Conservation (phyloP, 768 basidiomycete species). For the Pisolithus marmoratus region DNA sequence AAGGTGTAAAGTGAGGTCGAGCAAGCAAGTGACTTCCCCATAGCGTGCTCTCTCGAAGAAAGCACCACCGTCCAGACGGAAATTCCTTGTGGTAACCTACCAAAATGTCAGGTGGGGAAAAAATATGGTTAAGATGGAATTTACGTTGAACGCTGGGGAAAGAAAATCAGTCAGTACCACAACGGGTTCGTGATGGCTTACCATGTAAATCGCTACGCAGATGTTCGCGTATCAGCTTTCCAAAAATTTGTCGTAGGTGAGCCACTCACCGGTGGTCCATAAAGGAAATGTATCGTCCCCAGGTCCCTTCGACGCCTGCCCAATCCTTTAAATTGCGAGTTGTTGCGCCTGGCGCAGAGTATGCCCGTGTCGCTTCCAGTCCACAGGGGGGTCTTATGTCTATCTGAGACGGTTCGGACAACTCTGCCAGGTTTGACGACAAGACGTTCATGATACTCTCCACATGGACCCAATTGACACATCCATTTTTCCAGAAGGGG, state of each 20-base stretch:
- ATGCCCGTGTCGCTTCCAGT: slow-evolving; percentile 46
- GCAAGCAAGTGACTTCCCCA: slow-evolving; percentile 59
- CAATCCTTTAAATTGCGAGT: slow-evolving; percentile 43
- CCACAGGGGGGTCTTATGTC: slow-evolving; percentile 43
- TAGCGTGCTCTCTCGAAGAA: slow-evolving; percentile 52
- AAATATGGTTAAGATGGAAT: slow-evolving; percentile 3
- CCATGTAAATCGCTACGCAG: slow-evolving; percentile 19
- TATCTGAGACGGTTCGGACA: slow-evolving; percentile 27
- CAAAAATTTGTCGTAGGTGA: slow-evolving; percentile 38
- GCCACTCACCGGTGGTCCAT: slow-evolving; percentile 65
- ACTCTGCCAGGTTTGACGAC: slow-evolving; percentile 45
- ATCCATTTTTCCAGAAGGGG: slow-evolving; percentile 40
- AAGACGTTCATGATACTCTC: slow-evolving; percentile 55
- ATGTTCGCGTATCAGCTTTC: slow-evolving; percentile 10
- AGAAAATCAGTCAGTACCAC: background rate
- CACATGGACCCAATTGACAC: slow-evolving; percentile 60
- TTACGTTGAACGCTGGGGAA: slow-evolving; percentile 46
- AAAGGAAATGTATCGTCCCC: slow-evolving; percentile 69
- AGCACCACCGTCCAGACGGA: slow-evolving; percentile 21
- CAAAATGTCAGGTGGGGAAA: background rate
- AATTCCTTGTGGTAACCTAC: slow-evolving; percentile 11
- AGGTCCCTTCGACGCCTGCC: slow-evolving; percentile 73
- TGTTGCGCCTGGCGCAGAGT: slow-evolving; percentile 44
- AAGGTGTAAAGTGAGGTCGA: slow-evolving; percentile 50
- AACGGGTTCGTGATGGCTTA: slow-evolving; percentile 6